Conservation (phyloP, 768 basidiomycete species). For the Russula virescens region DNA sequence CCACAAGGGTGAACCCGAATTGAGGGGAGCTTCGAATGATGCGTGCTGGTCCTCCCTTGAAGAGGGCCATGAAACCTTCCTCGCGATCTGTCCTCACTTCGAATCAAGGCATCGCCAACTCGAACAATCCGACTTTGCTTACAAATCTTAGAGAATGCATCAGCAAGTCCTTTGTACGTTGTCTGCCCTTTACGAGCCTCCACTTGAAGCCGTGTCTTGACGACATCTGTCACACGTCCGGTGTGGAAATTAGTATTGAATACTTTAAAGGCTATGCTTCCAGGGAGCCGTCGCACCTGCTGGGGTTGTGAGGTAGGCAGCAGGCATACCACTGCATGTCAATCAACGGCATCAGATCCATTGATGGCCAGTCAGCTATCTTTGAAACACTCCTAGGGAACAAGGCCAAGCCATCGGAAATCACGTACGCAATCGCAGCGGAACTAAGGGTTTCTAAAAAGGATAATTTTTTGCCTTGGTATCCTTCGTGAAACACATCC, state of each 20-base stretch:
- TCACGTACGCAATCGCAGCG: constrained; percentile 74
- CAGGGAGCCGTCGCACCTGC: constrained; percentile 48
- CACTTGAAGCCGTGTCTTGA: constrained; percentile 94
- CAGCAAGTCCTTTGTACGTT: constrained; percentile 80
- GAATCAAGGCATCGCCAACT: background rate
- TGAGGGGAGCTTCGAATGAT: constrained; percentile 85
- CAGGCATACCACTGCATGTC: constrained; percentile 85
- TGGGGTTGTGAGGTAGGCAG: constrained; percentile 89
- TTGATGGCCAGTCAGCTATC: constrained; percentile 7
- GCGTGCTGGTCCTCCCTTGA: constrained; percentile 89
- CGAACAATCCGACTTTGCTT: constrained; percentile 30
- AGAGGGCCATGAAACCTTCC: constrained; percentile 84
- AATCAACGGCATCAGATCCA: constrained; percentile 15
- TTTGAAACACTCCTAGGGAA: constrained; percentile 3
- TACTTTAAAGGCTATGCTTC: background rate
- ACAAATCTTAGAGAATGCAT: constrained; percentile 91
- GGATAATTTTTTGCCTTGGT: constrained; percentile 87
- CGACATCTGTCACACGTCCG: constrained; percentile 60
- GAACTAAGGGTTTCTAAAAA: constrained; percentile 85
- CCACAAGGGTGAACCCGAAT: constrained; percentile 90
- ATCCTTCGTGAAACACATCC: constrained; percentile 93
- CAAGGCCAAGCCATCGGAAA: background rate
- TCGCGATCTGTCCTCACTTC: constrained; percentile 56
- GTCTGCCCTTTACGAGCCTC: constrained; percentile 90
- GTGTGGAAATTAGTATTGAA: constrained; percentile 16